Base-by-base conservation (phyloP, 352 stramenopile genomes). In the Phytopythium aichiense region DNA sequence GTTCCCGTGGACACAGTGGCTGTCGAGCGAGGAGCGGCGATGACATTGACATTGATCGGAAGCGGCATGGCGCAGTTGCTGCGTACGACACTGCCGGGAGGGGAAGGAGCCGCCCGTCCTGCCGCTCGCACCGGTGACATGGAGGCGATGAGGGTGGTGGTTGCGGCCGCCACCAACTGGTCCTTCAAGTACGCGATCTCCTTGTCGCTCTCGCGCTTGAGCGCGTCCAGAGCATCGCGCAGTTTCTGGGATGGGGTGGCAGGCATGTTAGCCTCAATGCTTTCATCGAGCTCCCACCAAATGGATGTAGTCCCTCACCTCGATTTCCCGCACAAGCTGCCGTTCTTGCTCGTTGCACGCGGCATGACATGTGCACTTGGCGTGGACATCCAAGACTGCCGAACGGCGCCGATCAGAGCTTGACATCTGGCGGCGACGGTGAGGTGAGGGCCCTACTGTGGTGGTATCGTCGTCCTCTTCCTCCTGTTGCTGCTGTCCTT, bases 181-280 rank as follows among this genome's bases (percentile, higher is more conserved):
- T 80, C 67, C 23, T 77, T 76, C 16, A 87, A 55, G 37, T 73
- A 84, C 9, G 70, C 72, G 50, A 85, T 80, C 59, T 87, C 79
- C 43, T 77, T 75, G 63, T 87, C 74, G 20, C 76, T 87, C 61
- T 87, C 74, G 9, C 68, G 57, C 20, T 77, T 81, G 50, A 88
- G 66, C n/a, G 76, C 71, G 13, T 74, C 65, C 28, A 83, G 75
- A 13, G 74, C 74, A n/a, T 87, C 74, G n/a, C 68, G 79, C 18
- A 87, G 62, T 64, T 69, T 77, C 69, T 88, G 67, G 12, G 2
- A 22, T 15, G 20, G 5, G 8, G 38, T 6, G 23, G 5, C 18
- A 23, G 42, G 7, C 15, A 9, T 11, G 20, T 42, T 30, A 30
- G 30, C 4, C 4, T 25, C 16, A 22, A 49, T 2, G 20, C 20